Conservation (phyloP, 345 rosid species). For the rapeseed (Brassica napus) region Da-Ae NC_063449.1:6952001-6952500, state of each 20-base stretch:
- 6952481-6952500: constrained; percentile 3
- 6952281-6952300: constrained; percentile 98
- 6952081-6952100: constrained; percentile 95
- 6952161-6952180: constrained; percentile 88
- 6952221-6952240: constrained; percentile 71
- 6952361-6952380: constrained; percentile 44
- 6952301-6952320: constrained; percentile 80
- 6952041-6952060: constrained; percentile 93
- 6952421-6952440: constrained; percentile 60
- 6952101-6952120: constrained; percentile 99
- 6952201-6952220: constrained; percentile 77
- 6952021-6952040: constrained; percentile 56
- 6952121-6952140: constrained; percentile 81
- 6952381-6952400: constrained; percentile 51
- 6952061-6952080: constrained; percentile 86
- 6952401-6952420: constrained; percentile 94
- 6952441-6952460: not conserved
- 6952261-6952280: constrained; percentile 99
- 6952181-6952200: constrained; percentile 97
- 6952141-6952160: constrained; percentile 55
- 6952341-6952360: constrained; percentile 48
- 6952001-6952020: constrained; percentile 92
- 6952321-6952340: constrained; percentile 53
- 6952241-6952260: constrained; percentile 95
- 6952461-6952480: not conserved